Evolutionary conservation across 805 yeast species (phyloP).

Genomic region (Ogataea siamensis): DNA sequence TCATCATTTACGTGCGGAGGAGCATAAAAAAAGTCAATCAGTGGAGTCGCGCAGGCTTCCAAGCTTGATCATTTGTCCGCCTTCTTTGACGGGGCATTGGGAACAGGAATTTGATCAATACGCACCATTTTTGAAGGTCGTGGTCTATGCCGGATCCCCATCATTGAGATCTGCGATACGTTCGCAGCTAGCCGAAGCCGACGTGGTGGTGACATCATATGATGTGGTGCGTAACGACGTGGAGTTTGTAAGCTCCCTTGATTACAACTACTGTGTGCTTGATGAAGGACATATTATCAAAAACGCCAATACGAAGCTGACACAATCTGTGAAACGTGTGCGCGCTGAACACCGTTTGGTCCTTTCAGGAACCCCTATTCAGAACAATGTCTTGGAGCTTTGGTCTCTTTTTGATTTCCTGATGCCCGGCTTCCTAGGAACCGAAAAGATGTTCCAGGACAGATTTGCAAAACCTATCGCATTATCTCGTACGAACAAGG

Average conservation of each 20-base stretch:
- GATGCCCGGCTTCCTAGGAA: slow-evolving; percentile 98
- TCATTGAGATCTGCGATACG: slow-evolving; percentile 59
- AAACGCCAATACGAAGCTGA: slow-evolving; percentile 82
- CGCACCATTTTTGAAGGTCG: slow-evolving; percentile 78
- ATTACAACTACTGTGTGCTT: slow-evolving; percentile 89
- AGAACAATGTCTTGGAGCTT: slow-evolving; percentile 90
- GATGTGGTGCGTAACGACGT: slow-evolving; percentile 95
- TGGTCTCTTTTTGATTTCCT: slow-evolving; percentile 97
- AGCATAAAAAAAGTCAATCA: slow-evolving; percentile 56
- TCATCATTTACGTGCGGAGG: slow-evolving; percentile 79
- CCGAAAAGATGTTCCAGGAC: slow-evolving; percentile 91
- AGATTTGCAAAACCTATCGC: slow-evolving; percentile 98
- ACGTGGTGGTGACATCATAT: slow-evolving; percentile 89
- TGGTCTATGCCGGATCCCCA: slow-evolving; percentile 95
- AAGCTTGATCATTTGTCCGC: slow-evolving; percentile 89
- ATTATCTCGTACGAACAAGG: slow-evolving; percentile 84
- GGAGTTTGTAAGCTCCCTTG: slow-evolving; percentile 53
- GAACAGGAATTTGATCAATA: slow-evolving; percentile 89
- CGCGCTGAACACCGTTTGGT: slow-evolving; percentile 87
- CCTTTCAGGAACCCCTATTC: slow-evolving; percentile 96
- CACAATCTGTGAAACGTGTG: slow-evolving; percentile 81
- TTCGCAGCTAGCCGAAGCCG: slow-evolving; percentile 52
- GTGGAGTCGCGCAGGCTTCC: slow-evolving; percentile 75
- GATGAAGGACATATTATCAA: slow-evolving; percentile 98
- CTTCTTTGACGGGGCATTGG: slow-evolving; percentile 98